Evolutionary conservation across 805 yeast genomes (phyloP), one percentile per base, ranked within the genome.

Genomic region (Yamadazyma tumulicola): DNA sequence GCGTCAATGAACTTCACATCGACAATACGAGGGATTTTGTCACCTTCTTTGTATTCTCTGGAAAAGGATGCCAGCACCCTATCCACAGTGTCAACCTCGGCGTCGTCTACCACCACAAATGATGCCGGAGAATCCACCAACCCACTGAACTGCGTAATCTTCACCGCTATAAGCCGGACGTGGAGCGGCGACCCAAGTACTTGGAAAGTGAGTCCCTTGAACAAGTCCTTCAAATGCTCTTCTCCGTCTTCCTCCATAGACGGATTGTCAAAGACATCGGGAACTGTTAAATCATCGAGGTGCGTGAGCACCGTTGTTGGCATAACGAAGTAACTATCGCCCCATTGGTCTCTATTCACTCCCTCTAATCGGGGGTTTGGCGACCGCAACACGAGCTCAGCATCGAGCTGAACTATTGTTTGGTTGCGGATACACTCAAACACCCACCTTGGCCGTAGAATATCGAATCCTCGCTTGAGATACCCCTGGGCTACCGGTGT

Each of bases 371-470:
- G 17, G 3, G 28, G 39, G 3, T 61, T 52, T 4, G 66, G 62
- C 2, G 71, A 75, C 32, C 45, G 47, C 17, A 73, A 70, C 24
- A 81, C 62, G 47, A 85, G 81, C 14, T 54, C 49, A 0, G 85
- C 83, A 45, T 85, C 95, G 5, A 83, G 45, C 2, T 68, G 69
- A 0, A 85, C 54, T 2, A 77, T 29, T 2, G 46, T 33, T 1
- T 54, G 47, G 10, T 61, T 52, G 12, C 54, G 48, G 2, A 85
- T 59, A 46, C 93, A 78, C 44, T 85, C 89, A 29, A 77, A 63
- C 5, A 86, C 52, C 95, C 96, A 91, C 19, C 59, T 53, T 1
- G 94, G 87, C 33, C 58, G 68, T 6, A 87, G 51, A 0, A 91
- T 64, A 47, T 81, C 85, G 45, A 69, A 74, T 0, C 83, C 83